Base-by-base conservation (phyloP, 345 rosid genomes). In the Firmiana major region DNA sequence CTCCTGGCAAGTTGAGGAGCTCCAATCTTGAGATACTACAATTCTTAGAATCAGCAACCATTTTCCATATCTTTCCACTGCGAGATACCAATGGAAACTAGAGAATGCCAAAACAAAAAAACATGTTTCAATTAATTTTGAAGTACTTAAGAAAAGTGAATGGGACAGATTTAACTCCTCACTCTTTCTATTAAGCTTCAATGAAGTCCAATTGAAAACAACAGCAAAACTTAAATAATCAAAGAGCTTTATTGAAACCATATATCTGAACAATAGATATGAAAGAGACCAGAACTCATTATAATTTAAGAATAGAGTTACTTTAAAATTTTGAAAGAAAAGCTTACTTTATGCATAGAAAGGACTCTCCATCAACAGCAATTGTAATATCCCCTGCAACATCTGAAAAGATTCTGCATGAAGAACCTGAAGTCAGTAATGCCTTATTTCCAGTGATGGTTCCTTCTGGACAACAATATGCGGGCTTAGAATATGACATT, bases 301-400 rank as follows among this genome's bases (percentile, higher is more conserved):
- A n/a, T n/a, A n/a, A n/a, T n/a, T n/a, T n/a, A n/a, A n/a, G n/a
- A n/a, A n/a, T n/a, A n/a, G n/a, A n/a, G n/a, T n/a, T n/a, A n/a
- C n/a, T n/a, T n/a, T n/a, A n/a, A n/a, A 36, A 36, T 36, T 72
- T 17, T 48, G 71, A 11, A 70, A 38, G 38, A 74, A 36, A 45
- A 63, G 34, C 53, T 76, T 84, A 92, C 98, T 90, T 92, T 94
- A 79, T 94, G 98, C 24, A 94, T 53, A 94, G 89, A 81, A 94
- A 94, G 42, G 97, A 85, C 55, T 92, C 97, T 24, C 91, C 97
- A 38, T 86, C 92, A 5, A 92, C 94, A 55, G 87, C 79, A 74
- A 92, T 83, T 5, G 94, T 92, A 78, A 94, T 80, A 84, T 92
- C 98, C 75, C 94, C 95, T 0, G 97, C 97, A 66, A 94, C 94